Evolutionary conservation across 208 protist genomes (phyloP), one percentile per base, ranked within the genome.

Genomic region (Porcisia deanei): DNA sequence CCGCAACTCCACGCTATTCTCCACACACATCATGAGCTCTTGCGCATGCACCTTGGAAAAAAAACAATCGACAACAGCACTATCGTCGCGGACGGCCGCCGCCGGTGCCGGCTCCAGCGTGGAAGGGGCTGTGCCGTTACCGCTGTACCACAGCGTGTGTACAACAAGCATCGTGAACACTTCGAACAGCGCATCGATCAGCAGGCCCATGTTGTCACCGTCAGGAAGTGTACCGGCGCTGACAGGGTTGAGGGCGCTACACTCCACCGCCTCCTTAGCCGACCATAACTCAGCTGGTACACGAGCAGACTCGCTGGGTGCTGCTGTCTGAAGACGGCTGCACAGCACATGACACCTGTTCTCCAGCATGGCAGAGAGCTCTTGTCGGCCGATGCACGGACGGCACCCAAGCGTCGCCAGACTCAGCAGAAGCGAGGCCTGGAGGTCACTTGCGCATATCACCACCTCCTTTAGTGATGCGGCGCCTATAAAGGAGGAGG

Each of bases 401-500:
- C n/a, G 22, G n/a, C 57, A 64, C 3, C 71, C 71, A n/a, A 75
- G 45, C 39, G 71, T 43, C 16, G 53, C 37, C 37, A 75, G 71
- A 47, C 71, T 49, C 55, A 75, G 18, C 53, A 75, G 49, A 25
- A 75, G 58, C 25, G 16, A 30, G 4, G 57, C 18, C 43, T 75
- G 71, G 53, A 65, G 52, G 12, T 34, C 16, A 47, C 55, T 53
- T 22, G 39, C 43, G 45, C 58, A 39, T 22, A 47, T 47, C 39
- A 25, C 71, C 8, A 65, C 57, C 55, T 75, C 71, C n/a, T 18
- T 49, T 58, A 75, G 45, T 45, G 71, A 75, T 4, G 71, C 71
- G 10, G 71, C 71, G 34, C 68, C 45, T 16, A 59, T 52, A 25
- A 73, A 58, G 5, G 54, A 8, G n/a, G 69, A 41, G 47, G 47